These are phyloP conservation scores for Lodderomyces beijingensis DNA, from an alignment of 1,139 yeast genomes.

Conservation along the genomic window DNA sequence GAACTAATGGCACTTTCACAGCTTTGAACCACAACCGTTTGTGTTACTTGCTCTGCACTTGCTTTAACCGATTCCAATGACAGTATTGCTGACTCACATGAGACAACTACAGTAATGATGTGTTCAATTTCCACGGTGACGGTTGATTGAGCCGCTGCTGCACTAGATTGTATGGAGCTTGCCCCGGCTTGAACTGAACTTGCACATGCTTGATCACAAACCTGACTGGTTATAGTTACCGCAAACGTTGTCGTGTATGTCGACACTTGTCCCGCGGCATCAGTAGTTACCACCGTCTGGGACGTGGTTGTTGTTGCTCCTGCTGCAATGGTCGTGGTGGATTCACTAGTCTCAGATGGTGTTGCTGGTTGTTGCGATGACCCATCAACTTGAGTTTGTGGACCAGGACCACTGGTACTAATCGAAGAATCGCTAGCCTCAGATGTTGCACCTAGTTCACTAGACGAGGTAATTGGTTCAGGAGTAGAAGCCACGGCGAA, in stretches of 20 bases:
- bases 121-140: slow-evolving; percentile 6
- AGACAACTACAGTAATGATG: slow-evolving; percentile 9
- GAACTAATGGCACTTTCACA: slow-evolving; percentile 9
- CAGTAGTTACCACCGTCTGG: slow-evolving; percentile 4
- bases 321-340: slow-evolving; percentile 13
- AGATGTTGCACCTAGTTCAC: slow-evolving; percentile 1
- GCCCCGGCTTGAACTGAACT: slow-evolving; percentile 9
- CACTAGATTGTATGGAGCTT: slow-evolving; percentile 5
- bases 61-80: slow-evolving; percentile 11
- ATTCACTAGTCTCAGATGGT: slow-evolving; percentile 18
- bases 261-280: slow-evolving; percentile 4
- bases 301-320: slow-evolving; percentile 5
- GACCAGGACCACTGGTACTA: slow-evolving; percentile 10
- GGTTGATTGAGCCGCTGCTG: slow-evolving; percentile 8
- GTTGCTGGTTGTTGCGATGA: slow-evolving; percentile 4
- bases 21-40: slow-evolving; percentile 8
- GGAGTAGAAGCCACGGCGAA: slow-evolving; percentile 1
- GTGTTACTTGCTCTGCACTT: slow-evolving; percentile 7
- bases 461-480: neutral
- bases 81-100: slow-evolving; percentile 12
- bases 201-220: slow-evolving; percentile 7
- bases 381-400: slow-evolving; percentile 1
- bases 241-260: slow-evolving; percentile 5
- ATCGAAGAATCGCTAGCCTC: slow-evolving; percentile 20
- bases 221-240: slow-evolving; percentile 6